A percentile compares a stretch with the other conserved stretches of the same genome.
Evolutionary conservation across 805 yeast species (phyloP).

Genomic region (Priceomyces haplophilus): DNA sequence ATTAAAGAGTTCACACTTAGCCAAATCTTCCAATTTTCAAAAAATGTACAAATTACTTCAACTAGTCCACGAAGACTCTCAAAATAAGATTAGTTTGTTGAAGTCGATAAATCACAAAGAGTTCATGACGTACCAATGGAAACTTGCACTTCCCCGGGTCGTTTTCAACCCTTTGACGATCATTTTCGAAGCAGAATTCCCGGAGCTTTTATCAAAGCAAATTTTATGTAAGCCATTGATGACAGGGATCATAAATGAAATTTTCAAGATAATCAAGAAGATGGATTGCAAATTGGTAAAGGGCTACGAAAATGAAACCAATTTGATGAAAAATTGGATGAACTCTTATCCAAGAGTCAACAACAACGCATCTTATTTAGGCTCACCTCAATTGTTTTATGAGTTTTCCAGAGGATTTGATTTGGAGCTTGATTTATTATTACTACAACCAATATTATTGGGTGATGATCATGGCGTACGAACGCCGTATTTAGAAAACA

Average conservation of each 20-base stretch:
- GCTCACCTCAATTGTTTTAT: conserved; percentile 61
- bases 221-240: conserved; percentile 83
- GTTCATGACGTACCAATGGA: conserved; percentile 78
- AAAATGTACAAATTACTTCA: conserved; percentile 31
- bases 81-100: conserved; percentile 43
- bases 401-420: conserved; percentile 53
- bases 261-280: conserved; percentile 66
- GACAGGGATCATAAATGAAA: conserved; percentile 74
- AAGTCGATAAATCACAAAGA: conserved; percentile 52
- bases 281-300: conserved; percentile 74
- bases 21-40: conserved; percentile 18
- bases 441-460: conserved; percentile 80
- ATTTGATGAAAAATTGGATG: conserved; percentile 54
- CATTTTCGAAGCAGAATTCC: conserved; percentile 67
- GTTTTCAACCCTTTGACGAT: conserved; percentile 76
- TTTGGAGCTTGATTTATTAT: conserved; percentile 67
- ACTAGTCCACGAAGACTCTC: conserved; percentile 30
- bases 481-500: conserved; percentile 86
- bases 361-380: conserved; percentile 31
- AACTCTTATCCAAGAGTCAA: conserved; percentile 37
- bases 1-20: conserved; percentile 7
- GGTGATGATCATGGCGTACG: conserved; percentile 87
- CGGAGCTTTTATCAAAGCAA: conserved; percentile 56
- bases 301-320: conserved; percentile 66
- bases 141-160: conserved; percentile 72